Evolutionary conservation across 148 eudicot species (phyloP), one percentile per base, ranked within the genome.

Genomic region (Heliamphora exappendiculata): DNA sequence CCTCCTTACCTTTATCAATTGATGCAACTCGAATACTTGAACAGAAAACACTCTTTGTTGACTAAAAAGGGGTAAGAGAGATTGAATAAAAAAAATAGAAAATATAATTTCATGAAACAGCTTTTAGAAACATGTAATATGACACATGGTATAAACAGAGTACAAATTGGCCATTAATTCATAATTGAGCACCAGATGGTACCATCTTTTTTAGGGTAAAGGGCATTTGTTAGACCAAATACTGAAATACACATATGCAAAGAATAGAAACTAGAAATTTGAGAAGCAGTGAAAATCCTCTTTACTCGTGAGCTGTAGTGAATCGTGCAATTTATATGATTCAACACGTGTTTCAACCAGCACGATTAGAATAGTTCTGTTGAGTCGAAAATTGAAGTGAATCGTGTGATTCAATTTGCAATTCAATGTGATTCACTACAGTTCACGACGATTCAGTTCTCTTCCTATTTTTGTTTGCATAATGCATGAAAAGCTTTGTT

Each of bases 1-100:
- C 14, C 36, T 22, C 41, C 73, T 63, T 70, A 95, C 99, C 99
- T 95, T 89, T 55, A 95, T 80, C 82, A 95, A 71, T 83, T 97
- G 81, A 83, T 95, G 99, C 89, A 94, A 76, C 91, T 94, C 98
- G 57, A 94, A 94, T 54, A 94, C 84, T 91, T 94, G 98, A 84
- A 92, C 86, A 67, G 97, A 91, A 85, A 94, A 89, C 68, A 84
- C 88, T 83, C 97, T 84, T 79, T 94, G 98, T 74, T 94, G 98
- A 75, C 98, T 94, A 93, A 62, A 86, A 86, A 76, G 81, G 50
- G 49, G 67, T 60, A 77, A 74, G 65, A 78, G 26, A 68, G 72
- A 79, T 74, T 31, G 57, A 77, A 78, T 81, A 7, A 64, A 79
- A 64, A 47, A 75, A 73, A 39, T 62, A 63, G 36, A 50, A 11